Evolutionary conservation across 768 basidiomycete species (phyloP).

Genomic region (Myochromella boudieri): DNA sequence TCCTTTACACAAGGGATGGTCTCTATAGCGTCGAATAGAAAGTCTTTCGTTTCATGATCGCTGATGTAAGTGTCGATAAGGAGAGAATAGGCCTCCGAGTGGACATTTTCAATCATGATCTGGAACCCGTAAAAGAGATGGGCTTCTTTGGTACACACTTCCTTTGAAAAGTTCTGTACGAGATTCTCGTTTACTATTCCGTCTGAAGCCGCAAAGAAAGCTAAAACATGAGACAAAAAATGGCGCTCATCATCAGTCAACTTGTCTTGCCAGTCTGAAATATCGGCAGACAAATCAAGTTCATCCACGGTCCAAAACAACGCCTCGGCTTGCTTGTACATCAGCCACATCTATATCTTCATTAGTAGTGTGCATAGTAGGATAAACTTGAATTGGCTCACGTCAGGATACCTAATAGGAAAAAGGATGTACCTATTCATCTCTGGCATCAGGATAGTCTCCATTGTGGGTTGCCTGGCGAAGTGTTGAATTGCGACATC

Average conservation of each 20-base stretch:
- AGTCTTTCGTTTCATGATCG: constrained; percentile 70
- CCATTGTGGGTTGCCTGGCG: no score
- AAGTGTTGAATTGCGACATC: no score
- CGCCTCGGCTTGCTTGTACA: constrained; percentile 95
- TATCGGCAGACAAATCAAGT: constrained; percentile 86
- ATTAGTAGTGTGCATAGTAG: neutral
- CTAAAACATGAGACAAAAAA: constrained; percentile 91
- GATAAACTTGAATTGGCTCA: constrained; percentile 24
- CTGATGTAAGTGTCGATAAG: constrained; percentile 96
- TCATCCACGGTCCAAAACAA: constrained; percentile 95
- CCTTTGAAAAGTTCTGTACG: constrained; percentile 89
- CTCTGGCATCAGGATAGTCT: constrained; percentile 78
- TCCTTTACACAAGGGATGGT: constrained; percentile 90
- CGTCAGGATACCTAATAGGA: constrained; percentile 92
- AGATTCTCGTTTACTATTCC: constrained; percentile 98
- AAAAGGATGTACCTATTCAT: constrained; percentile 87
- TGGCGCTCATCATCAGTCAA: constrained; percentile 84
- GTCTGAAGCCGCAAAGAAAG: constrained; percentile 95
- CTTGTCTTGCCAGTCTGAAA: constrained; percentile 81
- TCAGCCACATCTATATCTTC: constrained; percentile 74
- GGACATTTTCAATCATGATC: constrained; percentile 99
- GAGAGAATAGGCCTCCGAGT: constrained; percentile 95
- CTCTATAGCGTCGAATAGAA: constrained; percentile 90
- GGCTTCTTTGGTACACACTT: constrained; percentile 91
- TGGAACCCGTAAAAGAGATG: constrained; percentile 98